phyloP scores from a whole-genome alignment of 495 filamentous ascomycete genomes.

The Baudoinia panamericana region DNA sequence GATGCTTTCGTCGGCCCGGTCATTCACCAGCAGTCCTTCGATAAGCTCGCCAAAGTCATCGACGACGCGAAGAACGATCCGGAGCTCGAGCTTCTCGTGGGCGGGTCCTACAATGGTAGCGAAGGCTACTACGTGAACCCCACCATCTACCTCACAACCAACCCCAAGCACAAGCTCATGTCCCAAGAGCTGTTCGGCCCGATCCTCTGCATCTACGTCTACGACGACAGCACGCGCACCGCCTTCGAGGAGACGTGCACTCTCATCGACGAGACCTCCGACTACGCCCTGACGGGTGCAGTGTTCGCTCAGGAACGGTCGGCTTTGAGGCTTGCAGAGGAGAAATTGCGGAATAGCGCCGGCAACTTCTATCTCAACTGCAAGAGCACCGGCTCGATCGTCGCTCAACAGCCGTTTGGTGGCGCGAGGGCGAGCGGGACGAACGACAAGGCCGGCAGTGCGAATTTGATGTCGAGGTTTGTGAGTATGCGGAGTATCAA shows the following conservation, averaged over 20 bases:
- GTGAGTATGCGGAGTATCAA: constrained; percentile 33
- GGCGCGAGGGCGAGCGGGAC: constrained; percentile 31
- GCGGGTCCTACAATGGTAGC: constrained; percentile 45
- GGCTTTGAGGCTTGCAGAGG: constrained; percentile 28
- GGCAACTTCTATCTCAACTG: constrained; percentile 35
- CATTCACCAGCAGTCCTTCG: constrained; percentile 31
- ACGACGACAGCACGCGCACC: constrained; percentile 35
- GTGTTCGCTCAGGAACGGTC: constrained; percentile 30
- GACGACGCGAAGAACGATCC: constrained; percentile 49
- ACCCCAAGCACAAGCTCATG: constrained; percentile 49
- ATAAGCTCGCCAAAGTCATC: constrained; percentile 34
- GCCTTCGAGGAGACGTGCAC: constrained; percentile 27
- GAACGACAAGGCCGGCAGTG: constrained; percentile 34
- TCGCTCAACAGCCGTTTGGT: constrained; percentile 34
- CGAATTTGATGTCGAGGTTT: constrained; percentile 29
- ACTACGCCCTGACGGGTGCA: constrained; percentile 32
- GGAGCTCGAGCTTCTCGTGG: constrained; percentile 47
- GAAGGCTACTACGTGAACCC: constrained; percentile 56
- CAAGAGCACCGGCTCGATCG: constrained; percentile 32
- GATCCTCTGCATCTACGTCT: constrained; percentile 46
- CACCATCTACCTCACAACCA: constrained; percentile 52
- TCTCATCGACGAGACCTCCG: constrained; percentile 26
- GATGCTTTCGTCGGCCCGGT: constrained; percentile 34
- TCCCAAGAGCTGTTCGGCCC: constrained; percentile 53
- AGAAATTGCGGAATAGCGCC: constrained; percentile 28